phyloP scores from a whole-genome alignment of 768 basidiomycete species.

The Collybia mongolica region DNA sequence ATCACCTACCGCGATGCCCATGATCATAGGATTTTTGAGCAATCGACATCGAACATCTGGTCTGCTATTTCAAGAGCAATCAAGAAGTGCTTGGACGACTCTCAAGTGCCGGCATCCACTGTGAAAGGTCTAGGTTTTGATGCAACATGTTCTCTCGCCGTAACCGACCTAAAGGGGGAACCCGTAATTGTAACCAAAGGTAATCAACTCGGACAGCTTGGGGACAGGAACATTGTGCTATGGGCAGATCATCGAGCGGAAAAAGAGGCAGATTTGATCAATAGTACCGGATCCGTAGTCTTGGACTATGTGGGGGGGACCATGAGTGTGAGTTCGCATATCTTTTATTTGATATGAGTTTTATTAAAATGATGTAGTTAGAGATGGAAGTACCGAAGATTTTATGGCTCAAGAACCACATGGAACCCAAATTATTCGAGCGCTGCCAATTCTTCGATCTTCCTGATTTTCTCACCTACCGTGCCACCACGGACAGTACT shows the following conservation, averaged over 20 bases:
- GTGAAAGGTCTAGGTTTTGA: conserved; percentile 94
- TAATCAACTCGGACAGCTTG: conserved; percentile 54
- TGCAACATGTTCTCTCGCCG: conserved; percentile 95
- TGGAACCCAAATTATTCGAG: conserved; percentile 69
- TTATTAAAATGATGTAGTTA: conserved; percentile 44
- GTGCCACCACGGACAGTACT: conserved; percentile 69
- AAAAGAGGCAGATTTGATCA: conserved; percentile 89
- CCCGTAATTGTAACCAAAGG: conserved; percentile 78
- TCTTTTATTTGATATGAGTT: neutral
- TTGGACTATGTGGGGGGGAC: conserved; percentile 94
- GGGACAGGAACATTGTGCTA: conserved; percentile 84
- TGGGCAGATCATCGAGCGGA: conserved; percentile 98
- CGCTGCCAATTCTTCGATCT: conserved; percentile 86
- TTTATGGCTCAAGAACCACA: conserved; percentile 92
- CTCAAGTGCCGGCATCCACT: conserved; percentile 50
- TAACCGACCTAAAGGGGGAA: conserved; percentile 68
- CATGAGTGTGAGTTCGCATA: conserved; percentile 70
- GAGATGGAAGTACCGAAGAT: conserved; percentile 99
- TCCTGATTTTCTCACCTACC: conserved; percentile 95
- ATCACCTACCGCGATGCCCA: conserved; percentile 79
- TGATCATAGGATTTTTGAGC: conserved; percentile 95
- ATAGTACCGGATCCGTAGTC: conserved; percentile 78
- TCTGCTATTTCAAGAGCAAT: conserved; percentile 59
- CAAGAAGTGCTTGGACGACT: conserved; percentile 57
- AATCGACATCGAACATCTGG: conserved; percentile 92